Base-by-base conservation (phyloP, 345 rosid genomes). In the Hibiscus trionum region DNA sequence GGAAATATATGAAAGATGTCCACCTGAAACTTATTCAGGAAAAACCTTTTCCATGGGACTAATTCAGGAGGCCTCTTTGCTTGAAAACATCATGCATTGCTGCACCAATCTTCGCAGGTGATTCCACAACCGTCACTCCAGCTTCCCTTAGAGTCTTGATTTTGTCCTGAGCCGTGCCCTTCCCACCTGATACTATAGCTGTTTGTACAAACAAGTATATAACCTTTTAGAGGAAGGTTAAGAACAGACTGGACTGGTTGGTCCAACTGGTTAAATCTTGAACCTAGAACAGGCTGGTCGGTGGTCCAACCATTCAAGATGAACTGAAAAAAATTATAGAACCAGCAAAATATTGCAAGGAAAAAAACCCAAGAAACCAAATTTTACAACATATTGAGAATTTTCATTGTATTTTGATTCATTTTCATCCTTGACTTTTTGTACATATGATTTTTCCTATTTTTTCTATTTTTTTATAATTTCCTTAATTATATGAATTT, bases 151-250 rank as follows among this genome's bases (percentile, higher is more conserved):
- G 81, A 24, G 91, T 86, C 83, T 84, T 83, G 78, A 90, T 91
- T 81, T 94, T 94, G 81, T 88, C 96, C 80, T 94, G 95, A n/a
- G 98, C 97, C 0, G 97, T 94, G 59, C 97, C 98, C 77, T 94
- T 94, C 42, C 97, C 98, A 0, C 97, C 95, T 0, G 97, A 91
- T 15, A 91, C 91, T 56, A 94, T 94, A 61, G 98, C 98, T 94
- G 87, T 83, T 57, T 27, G 46, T 16, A 26, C 31, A 56, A 19
- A 42, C 44, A 39, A 44, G 47, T 2, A 44, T 2, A 44, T 11
- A 44, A 10, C 12, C 47, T 44, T 44, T 44, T 44, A 44, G 47
- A 39, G 44, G 2, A 39, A 7, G 44, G 44, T 39, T 39, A 42
- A 42, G 3, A 42, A 42, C 47, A 42, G 12, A 42, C 47, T 10